Evolutionary conservation across 1,139 yeast genomes (phyloP).

Genomic region (Protomyces gravidus): DNA sequence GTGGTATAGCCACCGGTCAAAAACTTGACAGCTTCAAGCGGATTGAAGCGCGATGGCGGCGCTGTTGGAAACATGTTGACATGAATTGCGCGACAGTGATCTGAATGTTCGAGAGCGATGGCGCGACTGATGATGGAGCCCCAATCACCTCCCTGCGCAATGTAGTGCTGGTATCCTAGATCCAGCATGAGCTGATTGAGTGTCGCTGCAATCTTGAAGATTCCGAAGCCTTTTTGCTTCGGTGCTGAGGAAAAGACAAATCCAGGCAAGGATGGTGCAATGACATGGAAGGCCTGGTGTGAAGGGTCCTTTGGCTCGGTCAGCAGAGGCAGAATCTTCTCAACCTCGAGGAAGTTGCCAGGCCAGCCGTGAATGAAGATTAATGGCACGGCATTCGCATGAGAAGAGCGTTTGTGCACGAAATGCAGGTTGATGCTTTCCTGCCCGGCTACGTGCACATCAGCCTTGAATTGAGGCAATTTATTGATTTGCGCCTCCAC

Average conservation of each 20-base stretch:
- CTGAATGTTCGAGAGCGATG: constrained; percentile 6
- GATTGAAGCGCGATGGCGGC: constrained; percentile 19
- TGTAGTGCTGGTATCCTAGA: constrained; percentile 17
- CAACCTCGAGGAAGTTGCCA: constrained; percentile 27
- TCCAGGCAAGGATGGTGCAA: constrained; percentile 28
- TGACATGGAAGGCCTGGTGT: constrained; percentile 27
- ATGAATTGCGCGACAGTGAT: constrained; percentile 26
- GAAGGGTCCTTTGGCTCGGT: constrained; percentile 23
- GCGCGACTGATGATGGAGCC: constrained; percentile 23
- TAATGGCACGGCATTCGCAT: constrained; percentile 24
- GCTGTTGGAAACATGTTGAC: constrained; percentile 26
- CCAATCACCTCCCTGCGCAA: constrained; percentile 29
- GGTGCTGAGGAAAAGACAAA: constrained; percentile 21
- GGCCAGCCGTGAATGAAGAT: constrained; percentile 29
- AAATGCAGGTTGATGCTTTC: constrained; percentile 24
- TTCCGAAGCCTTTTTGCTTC: constrained; percentile 18
- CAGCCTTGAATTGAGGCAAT: constrained; percentile 19
- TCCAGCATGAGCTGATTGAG: constrained; percentile 26
- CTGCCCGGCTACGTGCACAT: constrained; percentile 11
- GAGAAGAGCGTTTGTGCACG: constrained; percentile 22
- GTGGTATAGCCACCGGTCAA: constrained; percentile 10
- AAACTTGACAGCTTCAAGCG: constrained; percentile 22
- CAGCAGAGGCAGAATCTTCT: constrained; percentile 24
- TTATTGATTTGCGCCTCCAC: constrained; percentile 20
- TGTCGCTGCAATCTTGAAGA: constrained; percentile 18